A percentile compares a stretch with the other conserved stretches of the same genome.
phyloP scores from a whole-genome alignment of 805 yeast genomes.

The Kuraishia hungarica region DNA sequence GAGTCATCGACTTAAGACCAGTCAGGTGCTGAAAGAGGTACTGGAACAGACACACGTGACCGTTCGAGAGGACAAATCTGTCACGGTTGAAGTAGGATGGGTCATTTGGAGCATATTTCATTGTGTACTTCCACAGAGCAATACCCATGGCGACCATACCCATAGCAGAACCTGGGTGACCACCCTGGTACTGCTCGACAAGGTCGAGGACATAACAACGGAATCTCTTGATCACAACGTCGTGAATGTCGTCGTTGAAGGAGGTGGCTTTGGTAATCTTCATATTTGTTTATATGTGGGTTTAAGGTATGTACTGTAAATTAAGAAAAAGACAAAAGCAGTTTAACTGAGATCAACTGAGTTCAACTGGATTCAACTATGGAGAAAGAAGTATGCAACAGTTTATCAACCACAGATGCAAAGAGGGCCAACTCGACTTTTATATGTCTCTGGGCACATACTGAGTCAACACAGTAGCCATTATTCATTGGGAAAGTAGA shows the following conservation, averaged over 20 bases:
- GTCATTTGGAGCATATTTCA: constrained; percentile 22
- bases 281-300: constrained; percentile 7
- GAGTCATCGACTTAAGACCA: constrained; percentile 25
- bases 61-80: constrained; percentile 28
- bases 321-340: background rate
- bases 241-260: constrained; percentile 18
- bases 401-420: background rate
- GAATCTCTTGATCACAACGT: constrained; percentile 15
- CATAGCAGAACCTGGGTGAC: constrained; percentile 41
- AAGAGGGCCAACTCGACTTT: background rate
- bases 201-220: constrained; percentile 19
- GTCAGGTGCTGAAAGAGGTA: constrained; percentile 19
- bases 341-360: background rate
- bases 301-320: background rate
- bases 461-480: background rate
- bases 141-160: constrained; percentile 31
- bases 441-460: background rate
- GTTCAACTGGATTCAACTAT: background rate
- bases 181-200: constrained; percentile 21
- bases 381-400: background rate
- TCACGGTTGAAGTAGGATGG: constrained; percentile 28
- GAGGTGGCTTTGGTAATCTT: constrained; percentile 18
- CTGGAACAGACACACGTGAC: constrained; percentile 27
- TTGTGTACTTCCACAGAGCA: constrained; percentile 26
- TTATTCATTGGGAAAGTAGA: background rate